Conservation (phyloP, 257 asterid genomes). For the Nicotiana undulata region DNA sequence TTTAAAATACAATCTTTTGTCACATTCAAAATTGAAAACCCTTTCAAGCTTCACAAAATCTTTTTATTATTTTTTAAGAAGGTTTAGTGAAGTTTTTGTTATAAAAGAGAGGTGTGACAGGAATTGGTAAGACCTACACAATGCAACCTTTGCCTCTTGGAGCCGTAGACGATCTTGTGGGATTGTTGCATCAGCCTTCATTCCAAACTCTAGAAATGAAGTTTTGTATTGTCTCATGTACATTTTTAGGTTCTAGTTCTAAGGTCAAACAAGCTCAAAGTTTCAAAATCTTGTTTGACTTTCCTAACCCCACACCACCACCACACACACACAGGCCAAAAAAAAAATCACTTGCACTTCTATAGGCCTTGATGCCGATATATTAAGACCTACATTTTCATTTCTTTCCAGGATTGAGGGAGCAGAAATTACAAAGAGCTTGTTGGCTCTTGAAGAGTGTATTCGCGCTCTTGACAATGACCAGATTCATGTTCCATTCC, state of each 20-base stretch:
- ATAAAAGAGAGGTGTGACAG: no score
- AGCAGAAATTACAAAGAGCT: constrained; percentile 97
- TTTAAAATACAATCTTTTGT: no score
- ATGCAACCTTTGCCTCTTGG: constrained; percentile 98
- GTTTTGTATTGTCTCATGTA: background rate
- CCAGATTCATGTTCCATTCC: constrained; percentile 95
- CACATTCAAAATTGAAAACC: no score
- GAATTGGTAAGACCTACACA: constrained; percentile 96
- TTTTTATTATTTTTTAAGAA: no score
- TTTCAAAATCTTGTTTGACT: no score
- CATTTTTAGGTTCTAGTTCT: background rate
- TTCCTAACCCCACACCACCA: no score
- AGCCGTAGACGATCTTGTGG: constrained; percentile 88
- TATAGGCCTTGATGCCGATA: background rate
- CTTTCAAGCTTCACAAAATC: no score
- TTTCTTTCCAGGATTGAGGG: constrained; percentile 76
- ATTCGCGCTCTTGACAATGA: constrained; percentile 97
- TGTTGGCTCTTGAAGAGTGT: constrained; percentile 91
- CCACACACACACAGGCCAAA: no score
- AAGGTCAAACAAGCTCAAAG: no score
- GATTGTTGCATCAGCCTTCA: constrained; percentile 76
- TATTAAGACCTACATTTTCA: background rate
- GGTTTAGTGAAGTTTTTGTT: no score
- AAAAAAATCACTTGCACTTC: background rate
- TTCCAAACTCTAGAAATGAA: background rate